Base-by-base conservation (phyloP, 108 stramenopile species). In the Craspedostauros australis region DNA sequence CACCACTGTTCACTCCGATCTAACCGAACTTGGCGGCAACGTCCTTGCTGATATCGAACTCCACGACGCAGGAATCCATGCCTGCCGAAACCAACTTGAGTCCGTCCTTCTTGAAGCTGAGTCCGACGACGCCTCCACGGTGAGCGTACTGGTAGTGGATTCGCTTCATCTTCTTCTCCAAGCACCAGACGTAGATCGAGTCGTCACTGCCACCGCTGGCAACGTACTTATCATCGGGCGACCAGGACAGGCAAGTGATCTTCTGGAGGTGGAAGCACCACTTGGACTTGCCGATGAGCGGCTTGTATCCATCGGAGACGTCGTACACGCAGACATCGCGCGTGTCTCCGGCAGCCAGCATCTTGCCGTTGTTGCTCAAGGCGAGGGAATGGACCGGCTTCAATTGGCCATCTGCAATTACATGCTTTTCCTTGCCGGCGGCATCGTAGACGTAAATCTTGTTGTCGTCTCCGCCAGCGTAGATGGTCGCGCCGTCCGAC, bases 401-500 rank as follows among this genome's bases (percentile, higher is more conserved):
- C 29, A 75, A 54, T 55, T 91, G 85, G 6, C 54, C 79, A 28
- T 66, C 71, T 22, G 47, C 60, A 50, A 87, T 78, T 9, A 82
- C 71, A 42, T 80, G 76, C 9, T 39, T 48, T 59, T 91, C 82
- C 1, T 34, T 48, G 7, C 42, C 42, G 3, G 50, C 38, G 15
- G 73, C 51, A 22, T 34, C 43, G 62, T 95, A 97, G 15, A 97
- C 66, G 60, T 93, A 79, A 48, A 94, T 88, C 39, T 93, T 86
- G 66, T 81, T 73, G 44, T 95, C 93, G 40, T 86, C 56, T n/a
- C 91, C 93, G 16, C 96, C 93, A n/a, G 95, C 91, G 50, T 84
- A 93, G 25, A 95, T 75, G 34, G 76, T 88, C 20, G 72, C 67
- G 30, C 88, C 94, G 31, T 84, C 74, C 40, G 59, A 64, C 47